Evolutionary conservation across 2,329 filamentous ascomycete species (phyloP).

Genomic region (Cercospora sp.): DNA sequence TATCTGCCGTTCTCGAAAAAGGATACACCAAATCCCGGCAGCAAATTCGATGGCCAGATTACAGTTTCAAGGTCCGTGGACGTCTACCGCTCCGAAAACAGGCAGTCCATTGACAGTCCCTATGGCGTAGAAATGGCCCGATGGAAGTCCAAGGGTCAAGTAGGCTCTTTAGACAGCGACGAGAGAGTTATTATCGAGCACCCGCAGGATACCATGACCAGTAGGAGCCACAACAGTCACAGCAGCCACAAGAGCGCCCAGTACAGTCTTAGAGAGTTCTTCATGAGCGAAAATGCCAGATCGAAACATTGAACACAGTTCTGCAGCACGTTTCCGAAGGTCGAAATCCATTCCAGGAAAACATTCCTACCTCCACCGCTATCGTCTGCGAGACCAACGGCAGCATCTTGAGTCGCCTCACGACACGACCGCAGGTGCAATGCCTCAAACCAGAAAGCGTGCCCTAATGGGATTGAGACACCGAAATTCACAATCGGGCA

Average conservation of each 20-base stretch:
- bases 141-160: conserved; percentile 14
- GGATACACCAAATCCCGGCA: conserved; percentile 4
- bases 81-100: conserved; percentile 10
- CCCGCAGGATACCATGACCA: conserved; percentile 6
- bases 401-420: background rate
- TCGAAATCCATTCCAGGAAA: background rate
- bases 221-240: conserved; percentile 15
- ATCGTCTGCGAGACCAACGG: background rate
- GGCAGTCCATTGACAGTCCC: background rate
- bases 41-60: conserved; percentile 14
- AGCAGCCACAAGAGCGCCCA: background rate
- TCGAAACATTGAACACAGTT: conserved; percentile 2
- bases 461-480: background rate
- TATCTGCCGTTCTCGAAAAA: conserved; percentile 14
- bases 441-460: background rate
- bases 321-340: too few relatives aligned
- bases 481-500: background rate
- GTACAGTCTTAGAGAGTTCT: background rate
- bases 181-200: conserved; percentile 20
- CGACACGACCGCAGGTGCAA: background rate
- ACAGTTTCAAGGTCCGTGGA: conserved; percentile 19
- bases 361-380: background rate
- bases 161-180: conserved; percentile 19
- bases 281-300: conserved; percentile 6
- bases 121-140: conserved; percentile 18